Evolutionary conservation across 345 rosid genomes (phyloP).

Genomic region (Lepidium aucheri): DNA sequence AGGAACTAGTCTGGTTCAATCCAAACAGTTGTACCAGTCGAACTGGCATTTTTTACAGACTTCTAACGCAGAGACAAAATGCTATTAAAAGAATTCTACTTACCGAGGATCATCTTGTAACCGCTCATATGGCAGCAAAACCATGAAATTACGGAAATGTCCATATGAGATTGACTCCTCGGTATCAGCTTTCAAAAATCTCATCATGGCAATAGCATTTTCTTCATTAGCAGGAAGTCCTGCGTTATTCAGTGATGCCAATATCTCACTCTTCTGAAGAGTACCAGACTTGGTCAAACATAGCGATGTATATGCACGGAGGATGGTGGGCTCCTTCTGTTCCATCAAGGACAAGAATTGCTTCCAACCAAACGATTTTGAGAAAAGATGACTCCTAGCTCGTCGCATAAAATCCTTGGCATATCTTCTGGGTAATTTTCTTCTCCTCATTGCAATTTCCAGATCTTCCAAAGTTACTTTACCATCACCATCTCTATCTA

Average conservation of each 20-base stretch:
- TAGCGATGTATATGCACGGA: conserved; percentile 93
- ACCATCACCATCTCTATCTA: conserved; percentile 98
- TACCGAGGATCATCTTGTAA: conserved; percentile 96
- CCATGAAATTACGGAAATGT: conserved; percentile 94
- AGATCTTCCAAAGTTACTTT: conserved; percentile 91
- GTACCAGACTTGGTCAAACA: conserved; percentile 95
- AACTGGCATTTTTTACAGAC: background rate
- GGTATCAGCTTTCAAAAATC: conserved; percentile 75
- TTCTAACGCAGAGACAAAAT: background rate
- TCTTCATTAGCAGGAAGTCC: conserved; percentile 98
- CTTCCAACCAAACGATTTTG: conserved; percentile 96
- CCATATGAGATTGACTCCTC: conserved; percentile 97
- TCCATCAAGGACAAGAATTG: conserved; percentile 97
- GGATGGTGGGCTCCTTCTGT: conserved; percentile 94
- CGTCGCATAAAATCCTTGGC: conserved; percentile 87
- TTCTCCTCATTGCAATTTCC: conserved; percentile 85
- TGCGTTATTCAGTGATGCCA: conserved; percentile 79
- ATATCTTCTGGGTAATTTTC: conserved; percentile 76
- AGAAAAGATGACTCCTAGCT: conserved; percentile 78
- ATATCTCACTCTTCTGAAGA: conserved; percentile 87
- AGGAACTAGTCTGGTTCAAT: background rate
- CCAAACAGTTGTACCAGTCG: conserved; percentile 1
- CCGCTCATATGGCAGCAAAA: conserved; percentile 84
- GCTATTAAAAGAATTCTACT: conserved; percentile 17
- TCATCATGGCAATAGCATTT: conserved; percentile 96